Evolutionary conservation across 768 basidiomycete species (phyloP).

Genomic region (Macrolepiota dolichaula): DNA sequence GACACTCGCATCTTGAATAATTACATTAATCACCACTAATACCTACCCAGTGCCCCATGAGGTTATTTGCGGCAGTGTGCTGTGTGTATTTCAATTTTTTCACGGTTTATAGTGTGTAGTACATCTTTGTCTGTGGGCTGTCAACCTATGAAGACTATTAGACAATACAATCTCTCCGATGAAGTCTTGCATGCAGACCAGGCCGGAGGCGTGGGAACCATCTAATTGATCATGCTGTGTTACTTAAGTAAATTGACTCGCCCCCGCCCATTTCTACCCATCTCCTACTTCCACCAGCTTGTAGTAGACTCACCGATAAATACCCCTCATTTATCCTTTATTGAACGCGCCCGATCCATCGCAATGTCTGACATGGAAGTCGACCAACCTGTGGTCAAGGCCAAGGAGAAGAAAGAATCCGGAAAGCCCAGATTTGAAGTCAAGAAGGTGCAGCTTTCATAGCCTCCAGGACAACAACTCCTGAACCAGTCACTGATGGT

Average conservation of each 20-base stretch:
- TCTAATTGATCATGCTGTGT: background rate
- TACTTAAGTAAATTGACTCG: background rate
- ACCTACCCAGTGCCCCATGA: too few species aligned
- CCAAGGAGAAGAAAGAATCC: constrained; percentile 54
- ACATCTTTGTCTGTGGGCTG: too few species aligned
- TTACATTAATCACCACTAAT: too few species aligned
- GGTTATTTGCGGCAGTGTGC: too few species aligned
- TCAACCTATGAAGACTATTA: too few species aligned
- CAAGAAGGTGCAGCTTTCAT: constrained; percentile 75
- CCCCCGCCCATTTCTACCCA: background rate
- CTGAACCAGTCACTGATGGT: background rate
- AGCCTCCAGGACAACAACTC: background rate
- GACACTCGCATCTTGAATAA: too few species aligned
- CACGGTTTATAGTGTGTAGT: too few species aligned
- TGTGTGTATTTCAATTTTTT: too few species aligned
- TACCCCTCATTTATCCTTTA: background rate
- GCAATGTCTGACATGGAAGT: constrained; percentile 53
- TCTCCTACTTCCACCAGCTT: background rate
- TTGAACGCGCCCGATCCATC: background rate
- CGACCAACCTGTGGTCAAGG: constrained; percentile 41
- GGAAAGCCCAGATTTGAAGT: constrained; percentile 92
- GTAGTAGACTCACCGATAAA: background rate
- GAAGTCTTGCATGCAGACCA: background rate
- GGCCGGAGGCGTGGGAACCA: background rate
- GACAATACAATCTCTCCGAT: background rate